Evolutionary conservation across 441 rosid species (phyloP).

Genomic region (Kokia cookei): DNA sequence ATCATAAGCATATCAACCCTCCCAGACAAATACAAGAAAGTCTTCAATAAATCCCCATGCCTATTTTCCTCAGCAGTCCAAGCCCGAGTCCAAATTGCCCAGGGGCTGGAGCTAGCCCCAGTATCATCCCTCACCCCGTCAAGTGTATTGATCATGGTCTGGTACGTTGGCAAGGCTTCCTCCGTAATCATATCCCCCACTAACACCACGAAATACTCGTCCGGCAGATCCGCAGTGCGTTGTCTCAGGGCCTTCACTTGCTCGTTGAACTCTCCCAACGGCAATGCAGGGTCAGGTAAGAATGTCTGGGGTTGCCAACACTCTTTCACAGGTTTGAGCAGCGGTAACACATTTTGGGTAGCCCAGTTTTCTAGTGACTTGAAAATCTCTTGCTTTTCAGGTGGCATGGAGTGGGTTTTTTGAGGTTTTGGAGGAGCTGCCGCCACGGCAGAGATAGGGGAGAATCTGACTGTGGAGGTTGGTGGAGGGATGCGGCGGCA

Average conservation of each 20-base stretch:
- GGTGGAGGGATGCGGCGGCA: background rate
- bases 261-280: slow-evolving; percentile 34
- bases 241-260: slow-evolving; percentile 41
- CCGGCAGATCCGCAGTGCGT: slow-evolving; percentile 44
- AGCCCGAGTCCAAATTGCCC: slow-evolving; percentile 66
- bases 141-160: slow-evolving; percentile 44
- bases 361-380: slow-evolving; percentile 58
- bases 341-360: slow-evolving; percentile 26
- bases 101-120: slow-evolving; percentile 44
- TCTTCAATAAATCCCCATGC: slow-evolving; percentile 44
- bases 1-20: slow-evolving; percentile 57
- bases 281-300: slow-evolving; percentile 40
- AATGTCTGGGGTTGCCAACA: slow-evolving; percentile 70
- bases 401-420: slow-evolving; percentile 46
- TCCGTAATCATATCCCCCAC: slow-evolving; percentile 68
- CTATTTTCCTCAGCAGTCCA: slow-evolving; percentile 74
- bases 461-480: background rate
- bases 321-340: slow-evolving; percentile 54
- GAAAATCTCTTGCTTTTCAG: slow-evolving; percentile 39
- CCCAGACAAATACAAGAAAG: slow-evolving; percentile 52
- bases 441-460: slow-evolving; percentile 28
- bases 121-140: slow-evolving; percentile 53
- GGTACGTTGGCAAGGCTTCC: slow-evolving; percentile 61
- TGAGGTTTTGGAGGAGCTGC: slow-evolving; percentile 19
- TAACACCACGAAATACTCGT: slow-evolving; percentile 50